phyloP scores from a whole-genome alignment of 176 grass and related monocot genomes.

The Eragrostis curvula region DNA sequence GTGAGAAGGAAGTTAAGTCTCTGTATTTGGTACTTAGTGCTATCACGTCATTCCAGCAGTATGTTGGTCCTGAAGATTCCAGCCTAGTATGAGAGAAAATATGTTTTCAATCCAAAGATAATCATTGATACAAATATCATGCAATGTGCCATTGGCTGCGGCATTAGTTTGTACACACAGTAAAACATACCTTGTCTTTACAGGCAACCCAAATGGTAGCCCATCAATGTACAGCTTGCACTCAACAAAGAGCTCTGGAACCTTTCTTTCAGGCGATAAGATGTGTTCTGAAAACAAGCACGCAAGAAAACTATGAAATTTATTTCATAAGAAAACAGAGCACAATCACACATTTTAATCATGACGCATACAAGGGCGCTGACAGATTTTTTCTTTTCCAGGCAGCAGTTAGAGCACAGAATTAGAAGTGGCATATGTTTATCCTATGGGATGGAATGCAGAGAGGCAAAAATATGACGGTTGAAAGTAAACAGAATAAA shows the following conservation, averaged over 20 bases:
- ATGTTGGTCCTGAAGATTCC: constrained; percentile 68
- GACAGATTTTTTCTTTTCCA: neutral
- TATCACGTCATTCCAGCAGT: constrained; percentile 88
- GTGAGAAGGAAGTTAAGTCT: constrained; percentile 85
- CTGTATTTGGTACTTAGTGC: constrained; percentile 88
- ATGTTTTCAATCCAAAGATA: neutral
- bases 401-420: neutral
- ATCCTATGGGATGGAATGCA: neutral
- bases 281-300: constrained; percentile 37
- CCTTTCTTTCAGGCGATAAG: constrained; percentile 30
- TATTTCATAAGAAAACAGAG: neutral
- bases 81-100: constrained; percentile 48
- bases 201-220: constrained; percentile 73
- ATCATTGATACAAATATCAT: neutral
- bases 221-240: constrained; percentile 82
- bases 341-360: neutral
- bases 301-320: neutral
- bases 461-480: neutral
- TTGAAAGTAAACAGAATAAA: neutral
- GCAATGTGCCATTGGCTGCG: neutral
- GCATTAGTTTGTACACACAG: neutral
- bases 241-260: constrained; percentile 81
- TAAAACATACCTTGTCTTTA: constrained; percentile 67
- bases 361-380: neutral
- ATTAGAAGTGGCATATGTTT: neutral